Percentiles rank a stretch among this genome's conserved stretches.
Evolutionary conservation across 2,329 filamentous ascomycete species (phyloP).

Genomic region (Nannizziopsis barbatae): DNA sequence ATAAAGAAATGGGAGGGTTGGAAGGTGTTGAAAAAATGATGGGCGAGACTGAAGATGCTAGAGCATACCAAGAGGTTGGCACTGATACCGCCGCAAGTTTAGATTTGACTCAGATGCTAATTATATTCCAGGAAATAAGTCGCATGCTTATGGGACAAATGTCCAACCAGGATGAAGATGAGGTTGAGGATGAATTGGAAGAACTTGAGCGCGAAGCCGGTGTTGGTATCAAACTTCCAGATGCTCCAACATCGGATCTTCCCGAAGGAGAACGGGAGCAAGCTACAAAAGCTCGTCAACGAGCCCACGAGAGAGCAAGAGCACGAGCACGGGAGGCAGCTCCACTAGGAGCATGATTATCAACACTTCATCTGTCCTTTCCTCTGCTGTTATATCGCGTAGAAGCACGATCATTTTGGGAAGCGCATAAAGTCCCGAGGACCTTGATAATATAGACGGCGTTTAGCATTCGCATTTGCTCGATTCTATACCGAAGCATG

Average conservation of each 20-base stretch:
- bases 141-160: constrained; percentile 81
- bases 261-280: constrained; percentile 23
- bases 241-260: constrained; percentile 28
- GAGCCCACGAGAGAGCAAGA: constrained; percentile 26
- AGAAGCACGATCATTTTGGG: too few relatives aligned
- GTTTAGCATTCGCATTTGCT: too few relatives aligned
- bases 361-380: neutral
- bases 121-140: constrained; percentile 61
- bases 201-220: constrained; percentile 58
- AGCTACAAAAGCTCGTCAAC: constrained; percentile 24
- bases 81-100: neutral
- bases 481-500: too few relatives aligned
- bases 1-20: constrained; percentile 89
- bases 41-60: constrained; percentile 80
- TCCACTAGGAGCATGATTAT: constrained; percentile 20
- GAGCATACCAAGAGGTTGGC: constrained; percentile 75
- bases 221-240: constrained; percentile 28
- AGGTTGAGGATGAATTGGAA: constrained; percentile 90
- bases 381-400: neutral
- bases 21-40: constrained; percentile 91
- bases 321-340: constrained; percentile 13
- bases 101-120: neutral
- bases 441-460: too few relatives aligned
- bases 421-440: too few relatives aligned
- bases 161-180: constrained; percentile 90